Evolutionary conservation across 225 moss, liverwort and hornwort genomes (phyloP).

Genomic region (Polytrichum commune): DNA sequence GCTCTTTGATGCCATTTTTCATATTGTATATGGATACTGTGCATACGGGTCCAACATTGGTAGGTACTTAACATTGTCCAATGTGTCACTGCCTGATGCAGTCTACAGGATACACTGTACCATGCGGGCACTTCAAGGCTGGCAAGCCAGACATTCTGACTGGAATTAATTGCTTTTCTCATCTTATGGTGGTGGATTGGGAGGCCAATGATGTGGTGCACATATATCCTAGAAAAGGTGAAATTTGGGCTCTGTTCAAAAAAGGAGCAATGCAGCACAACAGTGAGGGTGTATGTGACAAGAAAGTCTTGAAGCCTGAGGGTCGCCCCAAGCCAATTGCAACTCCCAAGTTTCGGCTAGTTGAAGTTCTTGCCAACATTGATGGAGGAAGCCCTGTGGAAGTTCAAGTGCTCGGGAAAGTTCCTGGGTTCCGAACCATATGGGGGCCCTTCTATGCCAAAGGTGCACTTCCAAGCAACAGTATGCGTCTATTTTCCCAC

Average conservation of each 20-base stretch:
- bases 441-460: not conserved
- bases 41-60: no score
- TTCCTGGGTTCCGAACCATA: conserved; percentile 18
- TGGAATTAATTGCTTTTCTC: conserved; percentile 40
- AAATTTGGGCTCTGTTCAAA: conserved; percentile 30
- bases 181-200: conserved; percentile 17
- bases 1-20: no score
- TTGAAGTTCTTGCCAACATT: conserved; percentile 10
- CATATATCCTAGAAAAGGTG: conserved; percentile 30
- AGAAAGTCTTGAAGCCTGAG: not conserved
- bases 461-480: conserved; percentile 1
- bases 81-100: conserved; percentile 10
- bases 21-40: no score
- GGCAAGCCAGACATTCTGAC: conserved; percentile 6
- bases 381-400: conserved; percentile 1
- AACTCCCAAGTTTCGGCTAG: conserved; percentile 14
- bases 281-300: not conserved
- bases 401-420: conserved; percentile 20
- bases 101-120: conserved; percentile 10
- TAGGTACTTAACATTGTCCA: not conserved
- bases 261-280: not conserved
- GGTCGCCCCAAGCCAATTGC: not conserved
- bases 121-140: conserved; percentile 32
- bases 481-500: conserved; percentile 27
- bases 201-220: conserved; percentile 3